Conservation (phyloP, 495 filamentous ascomycete genomes). For the Penicillium fimorum region DNA sequence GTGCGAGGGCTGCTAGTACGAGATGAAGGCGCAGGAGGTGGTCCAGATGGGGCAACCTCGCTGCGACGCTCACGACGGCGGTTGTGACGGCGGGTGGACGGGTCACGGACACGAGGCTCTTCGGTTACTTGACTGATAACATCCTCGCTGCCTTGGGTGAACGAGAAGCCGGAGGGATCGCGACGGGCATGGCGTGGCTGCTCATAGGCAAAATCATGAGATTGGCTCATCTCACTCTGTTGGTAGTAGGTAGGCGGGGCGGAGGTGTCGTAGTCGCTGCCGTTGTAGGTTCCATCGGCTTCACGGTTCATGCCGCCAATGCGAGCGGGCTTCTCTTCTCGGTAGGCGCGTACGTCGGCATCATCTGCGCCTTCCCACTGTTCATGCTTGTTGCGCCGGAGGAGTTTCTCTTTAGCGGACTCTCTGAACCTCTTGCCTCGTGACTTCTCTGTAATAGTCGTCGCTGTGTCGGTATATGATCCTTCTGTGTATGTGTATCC, state of each 20-base stretch:
- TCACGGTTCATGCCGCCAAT: slow-evolving; percentile 83
- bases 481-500: slow-evolving; percentile 50
- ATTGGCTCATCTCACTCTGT: slow-evolving; percentile 52
- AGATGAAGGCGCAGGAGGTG: slow-evolving; percentile 28
- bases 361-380: slow-evolving; percentile 60
- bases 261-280: slow-evolving; percentile 56
- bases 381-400: slow-evolving; percentile 42
- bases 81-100: slow-evolving; percentile 37
- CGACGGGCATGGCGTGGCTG: slow-evolving; percentile 22
- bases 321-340: slow-evolving; percentile 76
- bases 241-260: slow-evolving; percentile 48
- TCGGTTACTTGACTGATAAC: slow-evolving; percentile 53
- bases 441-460: slow-evolving; percentile 40
- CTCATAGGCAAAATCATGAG: slow-evolving; percentile 47
- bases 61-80: slow-evolving; percentile 36
- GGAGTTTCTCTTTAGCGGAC: slow-evolving; percentile 39
- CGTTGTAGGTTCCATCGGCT: slow-evolving; percentile 70
- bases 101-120: slow-evolving; percentile 43
- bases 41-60: slow-evolving; percentile 17
- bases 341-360: slow-evolving; percentile 74
- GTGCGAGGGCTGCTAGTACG: slow-evolving; percentile 41
- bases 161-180: slow-evolving; percentile 44
- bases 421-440: slow-evolving; percentile 38
- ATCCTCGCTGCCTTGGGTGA: slow-evolving; percentile 54
- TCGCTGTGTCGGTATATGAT: slow-evolving; percentile 39